Evolutionary conservation across 352 stramenopile genomes (phyloP).

Genomic region (Blastocystis sp.): DNA sequence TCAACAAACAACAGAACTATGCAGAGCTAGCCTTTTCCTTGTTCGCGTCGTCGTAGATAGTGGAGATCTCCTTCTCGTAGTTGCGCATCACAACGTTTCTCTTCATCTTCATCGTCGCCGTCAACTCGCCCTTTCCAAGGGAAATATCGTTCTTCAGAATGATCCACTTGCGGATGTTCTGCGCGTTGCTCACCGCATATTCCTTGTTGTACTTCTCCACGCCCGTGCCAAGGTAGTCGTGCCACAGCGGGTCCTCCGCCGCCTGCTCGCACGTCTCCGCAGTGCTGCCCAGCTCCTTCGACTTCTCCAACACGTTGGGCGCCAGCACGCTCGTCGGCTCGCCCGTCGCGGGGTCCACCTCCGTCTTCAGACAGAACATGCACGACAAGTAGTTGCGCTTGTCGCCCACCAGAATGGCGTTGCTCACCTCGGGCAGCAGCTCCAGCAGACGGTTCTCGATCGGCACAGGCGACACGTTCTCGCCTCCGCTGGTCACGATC

Average conservation of each 20-base stretch:
- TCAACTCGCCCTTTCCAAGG: conserved; percentile 87
- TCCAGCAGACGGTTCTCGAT: conserved; percentile 89
- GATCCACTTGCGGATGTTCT: conserved; percentile 83
- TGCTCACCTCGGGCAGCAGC: conserved; percentile 85
- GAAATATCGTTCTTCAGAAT: conserved; percentile 88
- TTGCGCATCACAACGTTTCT: conserved; percentile 82
- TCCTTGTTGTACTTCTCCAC: conserved; percentile 75
- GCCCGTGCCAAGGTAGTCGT: conserved; percentile 79
- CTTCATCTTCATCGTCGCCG: conserved; percentile 94
- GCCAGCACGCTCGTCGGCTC: conserved; percentile 81
- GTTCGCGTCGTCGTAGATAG: not conserved
- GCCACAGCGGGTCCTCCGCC: conserved; percentile 79
- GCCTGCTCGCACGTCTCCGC: conserved; percentile 83
- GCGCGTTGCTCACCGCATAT: conserved; percentile 76
- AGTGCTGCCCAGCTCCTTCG: conserved; percentile 80
- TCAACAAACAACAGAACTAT: conserved; percentile 22
- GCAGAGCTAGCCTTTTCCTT: not conserved
- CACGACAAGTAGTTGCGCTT: conserved; percentile 87
- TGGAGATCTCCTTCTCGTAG: conserved; percentile 45
- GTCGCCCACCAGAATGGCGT: conserved; percentile 90
- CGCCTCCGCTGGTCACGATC: conserved; percentile 87
- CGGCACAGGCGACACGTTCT: conserved; percentile 90
- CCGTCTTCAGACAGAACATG: conserved; percentile 86
- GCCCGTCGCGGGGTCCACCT: conserved; percentile 75
- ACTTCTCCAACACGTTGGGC: conserved; percentile 80